Evolutionary conservation across 2,329 filamentous ascomycete species (phyloP), one percentile per base, ranked within the genome.

Genomic region (Penicillium sp.): DNA sequence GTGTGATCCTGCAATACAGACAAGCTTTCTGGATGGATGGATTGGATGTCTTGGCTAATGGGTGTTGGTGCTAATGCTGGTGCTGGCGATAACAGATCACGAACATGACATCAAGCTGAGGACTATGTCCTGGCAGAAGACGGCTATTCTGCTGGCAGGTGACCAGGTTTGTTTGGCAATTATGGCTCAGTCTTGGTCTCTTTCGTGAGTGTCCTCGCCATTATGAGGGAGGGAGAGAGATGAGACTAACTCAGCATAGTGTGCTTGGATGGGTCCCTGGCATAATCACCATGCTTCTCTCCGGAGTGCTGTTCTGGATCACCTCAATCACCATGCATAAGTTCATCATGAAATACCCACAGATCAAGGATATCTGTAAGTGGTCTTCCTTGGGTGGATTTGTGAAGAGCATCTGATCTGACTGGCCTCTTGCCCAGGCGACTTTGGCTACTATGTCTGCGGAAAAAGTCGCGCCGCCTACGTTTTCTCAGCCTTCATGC

Each of bases 121-220:
- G n/a, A 80, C 77, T 1, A 80, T 80, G 78, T 74, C 77, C 26
- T 81, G 78, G 78, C 76, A 80, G 55, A 79, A 79, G 60, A 77
- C 76, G 1, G 76, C 78, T 7, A 79, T 75, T 69, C 62, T 80
- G 29, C 72, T 80, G 5, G 67, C 64, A 9, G 78, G 78, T 29
- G 78, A 80, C 39, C 77, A 80, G 61, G 77, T 80, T 29, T 80
- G 77, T 62, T 64, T 80, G 4, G 78, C 78, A 23, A 79, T 80
- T 56, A 80, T 79, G 78, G 77, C 77, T 24, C 78, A 80, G 58
- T 71, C 76, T 6, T 80, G 77, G 78, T 78, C 76, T 23, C 69
- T 79, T 10, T 77, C 73, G 72, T 75, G 60, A 61, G 71, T 68
- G 1, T 3, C 7, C 26, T 10, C 17, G 3, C 7, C 13, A 6